These are phyloP conservation scores for Nicotiana rustica DNA, from an alignment of 305 asterid genomes.

Conservation along the genomic window DNA sequence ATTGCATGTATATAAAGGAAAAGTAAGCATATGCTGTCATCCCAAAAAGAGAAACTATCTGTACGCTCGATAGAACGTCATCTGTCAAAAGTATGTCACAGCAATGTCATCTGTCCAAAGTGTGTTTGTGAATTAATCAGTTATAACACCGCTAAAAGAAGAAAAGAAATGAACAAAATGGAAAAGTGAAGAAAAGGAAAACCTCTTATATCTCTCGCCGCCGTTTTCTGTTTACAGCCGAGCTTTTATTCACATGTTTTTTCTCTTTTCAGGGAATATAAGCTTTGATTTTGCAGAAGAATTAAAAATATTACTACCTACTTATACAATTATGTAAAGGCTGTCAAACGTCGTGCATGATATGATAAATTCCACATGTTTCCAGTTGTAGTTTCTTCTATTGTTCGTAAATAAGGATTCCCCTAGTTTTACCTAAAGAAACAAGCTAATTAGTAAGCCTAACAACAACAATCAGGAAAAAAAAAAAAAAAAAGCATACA, in stretches of 20 bases:
- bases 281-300: constrained; percentile 26
- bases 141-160: too few species aligned
- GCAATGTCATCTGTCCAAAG: neutral
- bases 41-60: too few species aligned
- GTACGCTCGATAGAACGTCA: too few species aligned
- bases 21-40: too few species aligned
- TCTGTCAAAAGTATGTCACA: too few species aligned
- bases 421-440: neutral
- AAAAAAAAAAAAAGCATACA: too few species aligned
- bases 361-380: constrained; percentile 27
- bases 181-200: neutral
- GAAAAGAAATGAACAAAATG: neutral
- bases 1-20: too few species aligned
- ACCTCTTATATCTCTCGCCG: neutral
- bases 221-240: neutral
- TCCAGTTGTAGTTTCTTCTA: constrained; percentile 20
- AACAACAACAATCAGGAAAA: neutral
- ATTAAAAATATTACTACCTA: neutral
- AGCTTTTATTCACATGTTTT: constrained; percentile 19
- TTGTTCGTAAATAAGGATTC: constrained; percentile 15
- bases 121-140: neutral
- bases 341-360: constrained; percentile 22
- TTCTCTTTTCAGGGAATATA: constrained; percentile 27
- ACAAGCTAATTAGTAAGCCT: neutral
- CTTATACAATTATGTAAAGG: neutral